Percentiles rank a stretch among this genome's conserved stretches.
Evolutionary conservation across 306 rosid species (phyloP).

Genomic region (Trifolium repens): DNA sequence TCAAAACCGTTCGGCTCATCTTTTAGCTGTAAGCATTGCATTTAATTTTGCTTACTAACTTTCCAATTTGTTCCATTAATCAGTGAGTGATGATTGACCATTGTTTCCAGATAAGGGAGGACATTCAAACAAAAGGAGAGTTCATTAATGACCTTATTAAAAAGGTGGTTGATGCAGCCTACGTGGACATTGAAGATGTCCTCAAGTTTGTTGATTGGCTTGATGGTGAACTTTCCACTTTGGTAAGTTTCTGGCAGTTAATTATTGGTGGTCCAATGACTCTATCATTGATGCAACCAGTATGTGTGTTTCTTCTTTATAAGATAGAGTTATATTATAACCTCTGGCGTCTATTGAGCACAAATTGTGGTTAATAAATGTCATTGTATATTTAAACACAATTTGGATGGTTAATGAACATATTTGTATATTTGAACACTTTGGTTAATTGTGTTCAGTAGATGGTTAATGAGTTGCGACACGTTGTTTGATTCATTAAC

Average conservation of each 20-base stretch:
- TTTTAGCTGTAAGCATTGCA: conserved; percentile 74
- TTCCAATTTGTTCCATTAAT: conserved; percentile 22
- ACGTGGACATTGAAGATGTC: conserved; percentile 76
- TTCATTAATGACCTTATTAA: conserved; percentile 78
- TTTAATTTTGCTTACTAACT: conserved; percentile 20
- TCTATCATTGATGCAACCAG: background rate
- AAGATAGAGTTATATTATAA: too few species aligned
- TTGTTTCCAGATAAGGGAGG: conserved; percentile 75
- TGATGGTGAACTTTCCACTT: conserved; percentile 78
- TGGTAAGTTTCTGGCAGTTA: conserved; percentile 62
- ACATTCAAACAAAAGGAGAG: conserved; percentile 90
- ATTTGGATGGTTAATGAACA: too few species aligned
- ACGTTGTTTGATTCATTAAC: too few species aligned
- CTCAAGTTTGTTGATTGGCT: conserved; percentile 89
- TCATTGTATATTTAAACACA: too few species aligned
- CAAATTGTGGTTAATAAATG: too few species aligned
- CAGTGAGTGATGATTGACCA: conserved; percentile 24
- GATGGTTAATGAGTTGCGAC: too few species aligned
- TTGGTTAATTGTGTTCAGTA: too few species aligned
- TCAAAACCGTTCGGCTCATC: conserved; percentile 93
- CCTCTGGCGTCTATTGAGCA: too few species aligned
- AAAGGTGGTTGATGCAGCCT: conserved; percentile 71
- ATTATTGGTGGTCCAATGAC: conserved; percentile 19
- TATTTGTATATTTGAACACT: too few species aligned
- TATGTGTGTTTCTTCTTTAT: background rate